These are phyloP conservation scores for Cicer cuneatum DNA, from an alignment of 306 rosid species.

Conservation along the genomic window DNA sequence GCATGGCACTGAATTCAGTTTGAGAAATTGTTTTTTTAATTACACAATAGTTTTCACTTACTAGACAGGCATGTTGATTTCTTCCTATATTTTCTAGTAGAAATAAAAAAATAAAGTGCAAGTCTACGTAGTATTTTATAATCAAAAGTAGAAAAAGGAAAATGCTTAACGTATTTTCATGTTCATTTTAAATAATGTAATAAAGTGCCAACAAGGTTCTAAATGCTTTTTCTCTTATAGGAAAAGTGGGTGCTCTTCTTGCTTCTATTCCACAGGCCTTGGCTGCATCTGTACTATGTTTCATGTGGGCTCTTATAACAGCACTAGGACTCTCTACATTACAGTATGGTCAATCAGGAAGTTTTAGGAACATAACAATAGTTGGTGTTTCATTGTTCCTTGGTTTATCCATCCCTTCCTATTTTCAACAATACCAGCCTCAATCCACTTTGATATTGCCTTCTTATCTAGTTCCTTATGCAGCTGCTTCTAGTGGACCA, in stretches of 20 bases:
- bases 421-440: conserved; percentile 88
- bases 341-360: conserved; percentile 72
- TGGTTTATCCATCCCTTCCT: conserved; percentile 86
- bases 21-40: not conserved
- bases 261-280: conserved; percentile 91
- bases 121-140: not conserved
- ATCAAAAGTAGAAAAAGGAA: not conserved
- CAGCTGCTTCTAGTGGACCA: conserved; percentile 93
- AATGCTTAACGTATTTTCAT: not conserved
- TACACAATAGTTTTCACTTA: no score
- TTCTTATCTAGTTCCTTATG: conserved; percentile 78
- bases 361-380: conserved; percentile 78
- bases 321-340: conserved; percentile 83
- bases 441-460: conserved; percentile 73
- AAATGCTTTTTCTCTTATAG: conserved; percentile 44
- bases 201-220: not conserved
- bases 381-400: conserved; percentile 90
- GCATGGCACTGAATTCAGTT: no score
- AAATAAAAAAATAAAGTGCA: no score
- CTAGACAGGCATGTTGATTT: no score
- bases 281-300: conserved; percentile 88
- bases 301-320: conserved; percentile 85
- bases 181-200: not conserved
- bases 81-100: not conserved
- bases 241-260: conserved; percentile 94